Evolutionary conservation across 179 eudicot species (phyloP).

Genomic region (Beta lomatogona): DNA sequence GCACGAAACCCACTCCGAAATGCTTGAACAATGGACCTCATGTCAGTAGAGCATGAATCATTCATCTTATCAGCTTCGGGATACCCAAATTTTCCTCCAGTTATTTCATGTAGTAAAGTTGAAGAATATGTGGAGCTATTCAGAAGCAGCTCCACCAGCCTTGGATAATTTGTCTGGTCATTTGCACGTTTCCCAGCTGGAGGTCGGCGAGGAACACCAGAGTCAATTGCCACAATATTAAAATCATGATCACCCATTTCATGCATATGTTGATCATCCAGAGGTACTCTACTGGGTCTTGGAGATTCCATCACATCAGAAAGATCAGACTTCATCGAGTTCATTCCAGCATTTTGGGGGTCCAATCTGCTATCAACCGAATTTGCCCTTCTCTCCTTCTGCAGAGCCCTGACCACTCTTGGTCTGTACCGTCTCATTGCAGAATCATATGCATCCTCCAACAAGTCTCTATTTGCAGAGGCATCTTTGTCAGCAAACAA

Average conservation of each 20-base stretch:
- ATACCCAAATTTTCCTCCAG: slow-evolving; percentile 75
- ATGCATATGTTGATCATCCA: slow-evolving; percentile 45
- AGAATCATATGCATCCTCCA: slow-evolving; percentile 81
- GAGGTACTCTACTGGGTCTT: slow-evolving; percentile 45
- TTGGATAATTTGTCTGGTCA: slow-evolving; percentile 90
- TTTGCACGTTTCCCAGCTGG: slow-evolving; percentile 89
- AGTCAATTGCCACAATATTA: slow-evolving; percentile 89
- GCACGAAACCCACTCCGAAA: slow-evolving; percentile 89
- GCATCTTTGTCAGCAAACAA: slow-evolving; percentile 71
- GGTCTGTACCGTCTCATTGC: slow-evolving; percentile 73
- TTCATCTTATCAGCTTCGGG: slow-evolving; percentile 42
- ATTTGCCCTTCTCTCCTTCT: slow-evolving; percentile 74
- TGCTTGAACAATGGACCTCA: slow-evolving; percentile 60
- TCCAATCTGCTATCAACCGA: slow-evolving; percentile 72
- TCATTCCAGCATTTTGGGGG: slow-evolving; percentile 47
- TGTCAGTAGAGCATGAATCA: slow-evolving; percentile 42
- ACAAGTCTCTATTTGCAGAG: slow-evolving; percentile 55
- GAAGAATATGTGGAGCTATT: slow-evolving; percentile 85
- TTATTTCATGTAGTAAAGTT: slow-evolving; percentile 70
- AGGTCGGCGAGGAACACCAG: slow-evolving; percentile 97
- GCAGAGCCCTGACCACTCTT: slow-evolving; percentile 56
- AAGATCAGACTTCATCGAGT: slow-evolving; percentile 59
- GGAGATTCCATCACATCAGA: slow-evolving; percentile 56
- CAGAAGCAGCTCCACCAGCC: slow-evolving; percentile 89
- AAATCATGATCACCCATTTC: slow-evolving; percentile 46